Conservation (phyloP, 352 stramenopile species). For the Phytopythium aichiense region DNA sequence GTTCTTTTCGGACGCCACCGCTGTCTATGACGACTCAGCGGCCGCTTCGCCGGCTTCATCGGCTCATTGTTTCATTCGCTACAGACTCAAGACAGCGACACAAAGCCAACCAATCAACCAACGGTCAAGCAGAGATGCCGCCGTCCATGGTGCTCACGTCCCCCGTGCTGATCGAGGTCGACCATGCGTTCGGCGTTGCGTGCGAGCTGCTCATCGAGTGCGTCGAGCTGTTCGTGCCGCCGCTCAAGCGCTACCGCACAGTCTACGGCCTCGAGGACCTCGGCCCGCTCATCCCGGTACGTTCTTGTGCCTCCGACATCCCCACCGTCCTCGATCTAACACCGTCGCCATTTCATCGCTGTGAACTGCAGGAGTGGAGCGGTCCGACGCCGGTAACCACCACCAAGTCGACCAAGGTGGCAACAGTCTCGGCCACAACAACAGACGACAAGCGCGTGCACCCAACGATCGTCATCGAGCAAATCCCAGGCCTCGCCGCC, state of each 20-base stretch:
- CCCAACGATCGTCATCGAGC: slow-evolving; percentile 4
- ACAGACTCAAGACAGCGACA: background rate
- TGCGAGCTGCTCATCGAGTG: slow-evolving; percentile 5
- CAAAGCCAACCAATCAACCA: background rate
- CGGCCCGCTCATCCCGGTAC: slow-evolving; percentile 7
- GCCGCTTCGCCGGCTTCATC: background rate
- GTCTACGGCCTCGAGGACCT: slow-evolving; percentile 8
- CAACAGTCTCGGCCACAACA: background rate
- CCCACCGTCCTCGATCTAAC: background rate
- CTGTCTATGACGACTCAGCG: background rate
- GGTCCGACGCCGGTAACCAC: background rate
- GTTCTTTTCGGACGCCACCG: background rate
- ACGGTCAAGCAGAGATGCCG: background rate
- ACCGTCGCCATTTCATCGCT: background rate
- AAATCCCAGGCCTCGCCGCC: slow-evolving; percentile 1
- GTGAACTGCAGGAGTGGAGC: slow-evolving; percentile 2
- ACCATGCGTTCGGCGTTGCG: background rate
- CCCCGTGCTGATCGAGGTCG: slow-evolving; percentile 3
- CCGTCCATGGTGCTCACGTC: background rate
- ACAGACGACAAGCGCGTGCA: slow-evolving; percentile 3
- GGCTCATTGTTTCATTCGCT: slow-evolving; percentile 2
- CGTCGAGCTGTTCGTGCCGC: slow-evolving; percentile 7
- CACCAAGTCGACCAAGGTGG: background rate
- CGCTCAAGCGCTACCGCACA: slow-evolving; percentile 4
- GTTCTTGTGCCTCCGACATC: background rate